Base-by-base conservation (phyloP, 352 stramenopile genomes). In the Phytophthora niederhauseri region DNA sequence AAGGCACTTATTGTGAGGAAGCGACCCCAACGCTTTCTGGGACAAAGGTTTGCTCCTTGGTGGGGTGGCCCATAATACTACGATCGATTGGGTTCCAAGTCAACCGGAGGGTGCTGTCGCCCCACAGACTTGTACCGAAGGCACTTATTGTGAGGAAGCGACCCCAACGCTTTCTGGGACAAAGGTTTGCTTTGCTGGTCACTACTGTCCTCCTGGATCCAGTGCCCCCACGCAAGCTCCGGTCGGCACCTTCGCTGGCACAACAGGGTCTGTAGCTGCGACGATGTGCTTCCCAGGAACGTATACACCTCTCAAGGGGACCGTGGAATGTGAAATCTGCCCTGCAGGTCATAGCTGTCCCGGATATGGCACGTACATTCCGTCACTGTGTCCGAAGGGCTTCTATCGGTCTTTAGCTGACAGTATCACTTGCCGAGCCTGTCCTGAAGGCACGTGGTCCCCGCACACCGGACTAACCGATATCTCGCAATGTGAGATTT, bases 241-340 rank as follows among this genome's bases (percentile, higher is more conserved):
- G 12, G 84, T 98, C 0, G 98, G 98, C 2, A 98, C 87, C 24
- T 99, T 98, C 73, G 81, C 94, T 5, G 83, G 78, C 0, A 80
- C 85, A 2, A 87, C 82, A 3, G 95, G 97, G 1, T 96, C 87
- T 0, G 96, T 99, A 26, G 94, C 93, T 4, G 82, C 95, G 6
- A 98, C 90, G 36, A 78, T 99, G 34, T 99, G 97, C 75, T 98
- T 99, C 49, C 97, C 98, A 3, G 97, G 97, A 7, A 99, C 96
- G 5, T 99, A 98, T 74, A 98, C 97, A 7, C 91, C 97, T 14
- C 72, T 98, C 5, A 90, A 87, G 31, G 94, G 79, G 12, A 97
- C 91, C 1, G 88, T 93, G 30, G 70, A 80, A 20, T 99, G 97
- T 69, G 76, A 91, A 41, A 67, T 97, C 0, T 99, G 97, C 60